phyloP scores from a whole-genome alignment of 2,329 filamentous ascomycete species.

The Esteya vermicola region DNA sequence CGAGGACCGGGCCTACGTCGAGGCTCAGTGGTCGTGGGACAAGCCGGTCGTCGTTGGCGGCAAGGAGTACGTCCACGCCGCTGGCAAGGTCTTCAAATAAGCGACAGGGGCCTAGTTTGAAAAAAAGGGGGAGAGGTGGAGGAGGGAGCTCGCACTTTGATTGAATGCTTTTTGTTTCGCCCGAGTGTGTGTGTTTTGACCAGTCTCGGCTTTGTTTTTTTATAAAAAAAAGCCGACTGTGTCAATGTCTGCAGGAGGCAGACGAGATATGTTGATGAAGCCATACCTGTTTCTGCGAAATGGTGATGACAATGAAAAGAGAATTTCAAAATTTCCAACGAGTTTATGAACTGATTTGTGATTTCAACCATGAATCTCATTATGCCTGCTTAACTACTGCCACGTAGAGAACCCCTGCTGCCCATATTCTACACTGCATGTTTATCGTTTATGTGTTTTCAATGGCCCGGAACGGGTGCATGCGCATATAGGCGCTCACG shows the following conservation, averaged over 20 bases:
- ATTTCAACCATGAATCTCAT: no score
- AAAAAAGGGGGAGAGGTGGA: not conserved
- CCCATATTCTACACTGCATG: no score
- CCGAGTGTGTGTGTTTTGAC: not conserved
- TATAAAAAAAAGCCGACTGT: not conserved
- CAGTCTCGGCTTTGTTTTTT: not conserved
- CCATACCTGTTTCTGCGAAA: no score
- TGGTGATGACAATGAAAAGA: no score
- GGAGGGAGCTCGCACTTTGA: not conserved
- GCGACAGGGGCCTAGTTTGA: conserved; percentile 8
- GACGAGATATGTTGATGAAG: no score
- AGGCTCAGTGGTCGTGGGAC: conserved; percentile 87
- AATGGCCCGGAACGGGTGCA: conserved; percentile 27
- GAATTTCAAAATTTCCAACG: no score
- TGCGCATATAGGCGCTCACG: conserved; percentile 46
- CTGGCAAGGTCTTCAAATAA: conserved; percentile 99
- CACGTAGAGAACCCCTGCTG: no score
- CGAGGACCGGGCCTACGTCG: conserved; percentile 74
- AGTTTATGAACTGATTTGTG: no score
- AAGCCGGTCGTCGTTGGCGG: conserved; percentile 64
- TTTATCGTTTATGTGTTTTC: no score
- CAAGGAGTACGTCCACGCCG: conserved; percentile 79
- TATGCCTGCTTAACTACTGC: no score
- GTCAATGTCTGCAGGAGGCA: not conserved
- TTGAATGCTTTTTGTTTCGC: not conserved